These are phyloP conservation scores for Ceratocystis diversiconidia DNA, from an alignment of 2,329 filamentous ascomycete genomes.

Conservation along the genomic window DNA sequence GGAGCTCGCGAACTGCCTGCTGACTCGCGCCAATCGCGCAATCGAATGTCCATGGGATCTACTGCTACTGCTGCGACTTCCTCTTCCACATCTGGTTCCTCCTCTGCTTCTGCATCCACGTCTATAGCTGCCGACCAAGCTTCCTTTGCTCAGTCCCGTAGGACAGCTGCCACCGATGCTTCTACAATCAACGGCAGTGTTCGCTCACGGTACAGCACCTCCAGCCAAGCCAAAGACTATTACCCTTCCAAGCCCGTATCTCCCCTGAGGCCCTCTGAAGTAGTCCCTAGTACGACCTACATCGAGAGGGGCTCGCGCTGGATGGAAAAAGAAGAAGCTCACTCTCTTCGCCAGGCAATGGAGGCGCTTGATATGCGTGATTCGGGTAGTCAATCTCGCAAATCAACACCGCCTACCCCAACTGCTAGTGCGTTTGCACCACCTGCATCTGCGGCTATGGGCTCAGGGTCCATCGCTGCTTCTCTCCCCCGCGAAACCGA, in stretches of 20 bases:
- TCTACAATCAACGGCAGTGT: conserved; percentile 27
- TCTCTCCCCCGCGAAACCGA: conserved; percentile 28
- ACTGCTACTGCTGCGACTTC: conserved; percentile 7
- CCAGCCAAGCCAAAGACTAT: conserved; percentile 36
- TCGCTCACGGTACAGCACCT: conserved; percentile 36
- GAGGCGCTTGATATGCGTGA: conserved; percentile 53
- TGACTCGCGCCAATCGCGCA: conserved; percentile 23
- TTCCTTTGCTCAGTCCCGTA: conserved; percentile 14
- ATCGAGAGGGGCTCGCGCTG: conserved; percentile 60
- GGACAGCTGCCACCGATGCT: conserved; percentile 12
- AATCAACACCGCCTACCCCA: conserved; percentile 12
- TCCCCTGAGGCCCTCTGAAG: conserved; percentile 42
- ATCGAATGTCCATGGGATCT: conserved; percentile 17
- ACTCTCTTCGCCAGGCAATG: conserved; percentile 55
- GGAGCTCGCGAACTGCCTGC: conserved; percentile 42
- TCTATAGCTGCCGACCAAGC: conserved; percentile 14
- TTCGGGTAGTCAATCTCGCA: conserved; percentile 19
- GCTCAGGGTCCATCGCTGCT: conserved; percentile 14
- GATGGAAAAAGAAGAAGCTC: conserved; percentile 69
- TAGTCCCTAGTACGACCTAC: conserved; percentile 53
- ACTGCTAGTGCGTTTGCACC: neutral
- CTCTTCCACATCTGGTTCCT: conserved; percentile 11
- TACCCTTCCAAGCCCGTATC: conserved; percentile 31
- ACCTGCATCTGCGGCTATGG: conserved; percentile 6
- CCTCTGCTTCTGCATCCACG: conserved; percentile 4